A percentile compares a stretch with the other conserved stretches of the same genome.
Evolutionary conservation across 345 rosid species (phyloP).

Genomic region (Noccaea caerulescens): DNA sequence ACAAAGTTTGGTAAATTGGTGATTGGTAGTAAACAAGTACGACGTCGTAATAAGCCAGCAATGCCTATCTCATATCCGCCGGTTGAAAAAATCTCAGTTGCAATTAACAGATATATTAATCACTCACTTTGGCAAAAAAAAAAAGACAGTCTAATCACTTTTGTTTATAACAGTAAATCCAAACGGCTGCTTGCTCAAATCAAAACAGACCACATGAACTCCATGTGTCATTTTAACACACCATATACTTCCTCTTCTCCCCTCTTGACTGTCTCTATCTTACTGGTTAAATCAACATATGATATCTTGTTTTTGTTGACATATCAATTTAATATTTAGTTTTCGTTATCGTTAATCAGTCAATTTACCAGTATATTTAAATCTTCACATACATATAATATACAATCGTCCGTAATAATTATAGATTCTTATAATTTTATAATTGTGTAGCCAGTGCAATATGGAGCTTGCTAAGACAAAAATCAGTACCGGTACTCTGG

Average conservation of each 20-base stretch:
- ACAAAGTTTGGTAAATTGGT: slow-evolving; percentile 9
- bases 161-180: slow-evolving; percentile 28
- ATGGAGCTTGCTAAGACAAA: not conserved
- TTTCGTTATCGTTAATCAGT: not conserved
- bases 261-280: slow-evolving; percentile 19
- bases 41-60: not conserved
- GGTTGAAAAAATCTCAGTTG: not conserved
- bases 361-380: not conserved
- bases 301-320: not conserved
- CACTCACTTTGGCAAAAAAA: not conserved
- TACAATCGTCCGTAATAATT: not conserved
- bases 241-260: slow-evolving; percentile 6
- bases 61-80: not conserved
- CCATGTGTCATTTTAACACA: slow-evolving; percentile 30
- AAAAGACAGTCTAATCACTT: not conserved
- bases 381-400: not conserved
- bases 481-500: not conserved
- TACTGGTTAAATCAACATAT: not conserved
- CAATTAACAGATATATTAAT: not conserved
- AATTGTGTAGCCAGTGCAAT: not conserved
- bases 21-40: not conserved
- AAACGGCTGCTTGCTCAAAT: slow-evolving; percentile 33
- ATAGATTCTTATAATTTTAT: not conserved
- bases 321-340: not conserved
- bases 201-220: slow-evolving; percentile 46